Conservation (phyloP, 257 asterid genomes). For the Rehmannia glutinosa region DNA sequence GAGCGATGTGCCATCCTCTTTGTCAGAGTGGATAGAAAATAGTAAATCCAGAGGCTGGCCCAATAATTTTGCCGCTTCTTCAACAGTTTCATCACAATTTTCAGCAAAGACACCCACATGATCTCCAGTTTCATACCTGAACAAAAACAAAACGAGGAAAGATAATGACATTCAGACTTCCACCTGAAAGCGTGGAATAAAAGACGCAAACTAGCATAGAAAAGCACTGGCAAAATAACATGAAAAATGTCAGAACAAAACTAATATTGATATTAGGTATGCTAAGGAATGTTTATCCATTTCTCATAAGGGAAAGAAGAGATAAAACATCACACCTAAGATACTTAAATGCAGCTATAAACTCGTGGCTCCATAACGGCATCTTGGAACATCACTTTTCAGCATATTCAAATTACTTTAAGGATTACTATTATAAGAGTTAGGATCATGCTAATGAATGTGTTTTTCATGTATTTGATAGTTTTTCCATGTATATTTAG, state of each 20-base stretch:
- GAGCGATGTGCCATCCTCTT: constrained; percentile 59
- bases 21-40: constrained; percentile 58
- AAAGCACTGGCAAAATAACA: neutral
- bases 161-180: constrained; percentile 1
- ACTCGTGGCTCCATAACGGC: neutral
- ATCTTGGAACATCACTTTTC: neutral
- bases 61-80: constrained; percentile 58
- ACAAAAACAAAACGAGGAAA: neutral
- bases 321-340: neutral
- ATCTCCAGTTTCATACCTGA: constrained; percentile 80
- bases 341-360: neutral
- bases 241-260: neutral
- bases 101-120: constrained; percentile 76
- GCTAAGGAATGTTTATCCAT: neutral
- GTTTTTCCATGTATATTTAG: neutral
- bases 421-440: neutral
- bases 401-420: neutral
- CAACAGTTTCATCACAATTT: constrained; percentile 58
- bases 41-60: constrained; percentile 48
- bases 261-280: neutral
- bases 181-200: neutral
- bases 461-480: neutral
- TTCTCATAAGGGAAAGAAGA: neutral
- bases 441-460: neutral
- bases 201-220: neutral